A percentile compares a stretch with the other conserved stretches of the same genome.
These are phyloP conservation scores for Diaporthe humulicola DNA, from an alignment of 2,329 filamentous ascomycete genomes.

Conservation along the genomic window DNA sequence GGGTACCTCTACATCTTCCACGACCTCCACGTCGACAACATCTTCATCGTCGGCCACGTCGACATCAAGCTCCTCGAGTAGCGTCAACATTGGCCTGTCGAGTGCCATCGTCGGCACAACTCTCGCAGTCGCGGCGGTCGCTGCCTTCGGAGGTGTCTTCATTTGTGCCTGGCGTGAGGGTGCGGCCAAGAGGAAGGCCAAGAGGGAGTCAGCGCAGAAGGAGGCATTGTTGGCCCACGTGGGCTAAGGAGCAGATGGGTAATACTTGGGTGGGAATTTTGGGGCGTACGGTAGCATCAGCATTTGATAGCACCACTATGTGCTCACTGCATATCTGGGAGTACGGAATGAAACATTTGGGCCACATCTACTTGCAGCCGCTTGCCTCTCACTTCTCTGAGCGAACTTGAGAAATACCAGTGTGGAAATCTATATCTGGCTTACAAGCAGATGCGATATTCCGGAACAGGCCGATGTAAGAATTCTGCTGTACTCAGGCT, in stretches of 20 bases:
- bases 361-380: too few species aligned
- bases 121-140: not conserved
- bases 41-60: not conserved
- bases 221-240: conserved; percentile 9
- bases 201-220: not conserved
- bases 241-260: not conserved
- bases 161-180: not conserved
- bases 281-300: not conserved
- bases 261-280: not conserved
- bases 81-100: not conserved
- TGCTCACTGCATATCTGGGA: not conserved
- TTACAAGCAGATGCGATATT: not conserved
- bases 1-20: not conserved
- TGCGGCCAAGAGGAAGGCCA: not conserved
- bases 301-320: not conserved
- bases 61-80: not conserved
- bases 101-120: conserved; percentile 10
- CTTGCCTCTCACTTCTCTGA: not conserved
- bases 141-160: not conserved
- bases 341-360: not conserved
- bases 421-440: not conserved
- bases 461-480: not conserved
- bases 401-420: not conserved
- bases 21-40: not conserved
- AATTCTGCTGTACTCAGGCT: not conserved